These are phyloP conservation scores for Aspergillus calidoustus DNA, from an alignment of 2,329 filamentous ascomycete genomes.

Conservation along the genomic window DNA sequence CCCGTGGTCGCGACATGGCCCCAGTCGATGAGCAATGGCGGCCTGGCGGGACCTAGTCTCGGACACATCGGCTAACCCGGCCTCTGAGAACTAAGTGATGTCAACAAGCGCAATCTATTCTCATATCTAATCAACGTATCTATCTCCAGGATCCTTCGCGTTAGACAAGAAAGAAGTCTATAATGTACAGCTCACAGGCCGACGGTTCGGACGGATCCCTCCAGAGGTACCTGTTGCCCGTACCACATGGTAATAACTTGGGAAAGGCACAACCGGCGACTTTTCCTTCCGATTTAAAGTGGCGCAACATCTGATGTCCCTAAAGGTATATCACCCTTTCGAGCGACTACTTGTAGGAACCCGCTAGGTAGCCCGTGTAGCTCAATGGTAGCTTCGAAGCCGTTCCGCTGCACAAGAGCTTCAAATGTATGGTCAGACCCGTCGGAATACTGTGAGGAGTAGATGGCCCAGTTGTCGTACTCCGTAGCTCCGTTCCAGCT, in stretches of 20 bases:
- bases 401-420: slow-evolving; percentile 28
- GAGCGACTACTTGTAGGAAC: slow-evolving; percentile 38
- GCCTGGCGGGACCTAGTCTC: neutral
- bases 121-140: neutral
- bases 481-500: slow-evolving; percentile 47
- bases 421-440: slow-evolving; percentile 28
- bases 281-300: slow-evolving; percentile 10
- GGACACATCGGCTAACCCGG: neutral
- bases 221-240: neutral
- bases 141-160: neutral
- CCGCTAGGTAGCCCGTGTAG: slow-evolving; percentile 22
- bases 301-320: slow-evolving; percentile 25
- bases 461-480: slow-evolving; percentile 42
- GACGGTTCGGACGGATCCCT: slow-evolving; percentile 1
- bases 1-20: neutral
- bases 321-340: slow-evolving; percentile 31
- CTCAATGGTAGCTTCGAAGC: slow-evolving; percentile 34
- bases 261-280: slow-evolving; percentile 2
- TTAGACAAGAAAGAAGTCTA: neutral
- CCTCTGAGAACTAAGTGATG: neutral
- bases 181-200: neutral
- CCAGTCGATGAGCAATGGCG: neutral
- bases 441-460: slow-evolving; percentile 26
- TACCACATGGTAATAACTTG: neutral
- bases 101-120: neutral